phyloP scores from a whole-genome alignment of 306 rosid species.

The Fragaria ananassa region DNA sequence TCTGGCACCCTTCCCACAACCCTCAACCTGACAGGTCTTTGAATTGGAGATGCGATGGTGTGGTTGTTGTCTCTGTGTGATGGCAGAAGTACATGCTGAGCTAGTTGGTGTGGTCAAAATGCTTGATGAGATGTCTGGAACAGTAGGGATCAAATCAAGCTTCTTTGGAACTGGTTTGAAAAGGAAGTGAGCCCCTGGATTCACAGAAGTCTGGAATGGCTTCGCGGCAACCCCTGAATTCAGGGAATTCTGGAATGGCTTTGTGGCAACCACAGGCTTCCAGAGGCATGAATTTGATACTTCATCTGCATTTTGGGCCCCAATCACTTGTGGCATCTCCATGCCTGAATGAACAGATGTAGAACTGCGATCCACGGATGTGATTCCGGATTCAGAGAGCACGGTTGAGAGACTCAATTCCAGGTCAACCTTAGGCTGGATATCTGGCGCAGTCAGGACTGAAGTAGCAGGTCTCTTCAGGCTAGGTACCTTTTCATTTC shows the following conservation, averaged over 20 bases:
- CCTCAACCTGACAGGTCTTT: slow-evolving; percentile 78
- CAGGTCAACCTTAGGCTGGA: slow-evolving; percentile 62
- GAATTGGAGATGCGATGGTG: slow-evolving; percentile 54
- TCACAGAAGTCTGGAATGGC: slow-evolving; percentile 32
- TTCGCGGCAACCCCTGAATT: slow-evolving; percentile 31
- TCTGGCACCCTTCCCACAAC: slow-evolving; percentile 95
- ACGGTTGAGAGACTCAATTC: slow-evolving; percentile 80
- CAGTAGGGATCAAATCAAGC: slow-evolving; percentile 36
- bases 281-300: slow-evolving; percentile 58
- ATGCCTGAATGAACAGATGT: slow-evolving; percentile 41
- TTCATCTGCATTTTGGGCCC: slow-evolving; percentile 52
- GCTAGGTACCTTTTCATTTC: slow-evolving; percentile 60
- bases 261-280: slow-evolving; percentile 37
- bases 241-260: neutral
- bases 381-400: slow-evolving; percentile 65
- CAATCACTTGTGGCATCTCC: slow-evolving; percentile 41
- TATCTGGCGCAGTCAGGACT: slow-evolving; percentile 36
- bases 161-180: slow-evolving; percentile 42
- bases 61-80: slow-evolving; percentile 51
- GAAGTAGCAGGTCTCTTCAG: slow-evolving; percentile 42
- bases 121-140: slow-evolving; percentile 49
- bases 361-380: slow-evolving; percentile 45
- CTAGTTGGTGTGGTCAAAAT: slow-evolving; percentile 52
- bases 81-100: slow-evolving; percentile 74
- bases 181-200: slow-evolving; percentile 34